Base-by-base conservation (phyloP, 2,329 filamentous ascomycete genomes). In the Colletotrichum caudatum region DNA sequence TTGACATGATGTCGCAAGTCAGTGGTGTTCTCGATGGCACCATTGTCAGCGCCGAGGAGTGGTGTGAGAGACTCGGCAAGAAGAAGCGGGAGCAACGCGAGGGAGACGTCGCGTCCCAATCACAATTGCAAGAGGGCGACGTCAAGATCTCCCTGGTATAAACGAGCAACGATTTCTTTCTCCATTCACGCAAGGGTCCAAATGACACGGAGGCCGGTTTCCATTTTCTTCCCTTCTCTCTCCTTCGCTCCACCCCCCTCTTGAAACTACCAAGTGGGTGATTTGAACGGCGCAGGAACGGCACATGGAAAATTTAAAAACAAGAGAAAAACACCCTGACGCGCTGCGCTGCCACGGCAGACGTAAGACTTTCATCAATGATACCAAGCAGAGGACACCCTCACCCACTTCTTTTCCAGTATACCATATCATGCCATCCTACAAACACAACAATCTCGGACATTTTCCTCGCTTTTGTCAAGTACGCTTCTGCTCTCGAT, bases 1-100 rank as follows among this genome's bases (percentile, higher is more conserved):
- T 98, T 18, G 94, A 98, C 76, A 97, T 98, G 92, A 94, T 98
- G 87, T 89, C 90, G 1, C 94, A 98, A 80, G 94, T 99, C 61
- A 96, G 91, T 51, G 90, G 91, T 6, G 93, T 98, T 2, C 88
- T 98, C 11, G 93, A 97, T 75, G 93, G 94, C 64, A 98, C 96
- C 0, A 92, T 98, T 64, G 89, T 93, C 66, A 96, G 93, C 76
- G 96, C 96, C 0, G 95, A 98, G 81, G 90, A 92, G 76, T 98
- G 96, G 96, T 93, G 95, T 74, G 92, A 95, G 71, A 87, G 91
- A 26, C 85, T 97, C 70, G 93, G 93, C 41, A 82, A 80, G 75
- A 79, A 76, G 74, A 74, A 77, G 66, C 73, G 71, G 41, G 78
- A 80, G 5, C 48, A 67, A 39, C 64, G 61, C 20, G 46, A 51